These are phyloP conservation scores for Phytophthora boehmeriae DNA, from an alignment of 352 stramenopile genomes.

Conservation along the genomic window DNA sequence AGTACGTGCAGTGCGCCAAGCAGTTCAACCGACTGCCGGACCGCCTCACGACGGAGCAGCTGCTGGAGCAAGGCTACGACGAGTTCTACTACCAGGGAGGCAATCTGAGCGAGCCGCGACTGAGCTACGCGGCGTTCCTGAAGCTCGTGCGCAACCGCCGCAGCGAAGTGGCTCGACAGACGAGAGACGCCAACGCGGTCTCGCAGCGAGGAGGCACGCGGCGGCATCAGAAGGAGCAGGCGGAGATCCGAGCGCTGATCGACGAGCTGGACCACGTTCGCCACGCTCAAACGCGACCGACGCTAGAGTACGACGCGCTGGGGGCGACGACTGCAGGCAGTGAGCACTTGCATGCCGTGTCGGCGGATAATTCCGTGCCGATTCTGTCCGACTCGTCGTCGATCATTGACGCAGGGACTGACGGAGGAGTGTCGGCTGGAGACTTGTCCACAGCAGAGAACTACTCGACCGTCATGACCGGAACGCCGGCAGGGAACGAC, in stretches of 20 bases:
- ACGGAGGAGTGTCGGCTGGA: conserved; percentile 30
- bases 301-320: conserved; percentile 31
- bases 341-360: conserved; percentile 21
- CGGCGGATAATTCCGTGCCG: conserved; percentile 23
- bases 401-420: conserved; percentile 29
- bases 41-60: conserved; percentile 54
- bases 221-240: conserved; percentile 47
- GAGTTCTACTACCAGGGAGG: conserved; percentile 75
- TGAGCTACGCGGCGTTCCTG: conserved; percentile 64
- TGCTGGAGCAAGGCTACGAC: conserved; percentile 71
- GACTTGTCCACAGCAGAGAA: conserved; percentile 38
- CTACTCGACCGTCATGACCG: conserved; percentile 34
- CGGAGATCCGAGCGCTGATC: conserved; percentile 63
- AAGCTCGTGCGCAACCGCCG: conserved; percentile 74
- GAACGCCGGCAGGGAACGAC: conserved; percentile 13
- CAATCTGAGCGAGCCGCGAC: conserved; percentile 55
- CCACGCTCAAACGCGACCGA: conserved; percentile 20
- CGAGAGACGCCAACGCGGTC: conserved; percentile 11
- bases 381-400: conserved; percentile 39
- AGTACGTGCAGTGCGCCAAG: conserved; percentile 69
- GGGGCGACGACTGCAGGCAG: conserved; percentile 9
- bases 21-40: conserved; percentile 52
- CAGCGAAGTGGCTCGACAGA: conserved; percentile 48
- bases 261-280: conserved; percentile 62
- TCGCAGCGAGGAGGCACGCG: conserved; percentile 29